Percentiles rank a stretch among this genome's conserved stretches.
Evolutionary conservation across 352 stramenopile genomes (phyloP).

Genomic region (Phytophthora pistaciae): DNA sequence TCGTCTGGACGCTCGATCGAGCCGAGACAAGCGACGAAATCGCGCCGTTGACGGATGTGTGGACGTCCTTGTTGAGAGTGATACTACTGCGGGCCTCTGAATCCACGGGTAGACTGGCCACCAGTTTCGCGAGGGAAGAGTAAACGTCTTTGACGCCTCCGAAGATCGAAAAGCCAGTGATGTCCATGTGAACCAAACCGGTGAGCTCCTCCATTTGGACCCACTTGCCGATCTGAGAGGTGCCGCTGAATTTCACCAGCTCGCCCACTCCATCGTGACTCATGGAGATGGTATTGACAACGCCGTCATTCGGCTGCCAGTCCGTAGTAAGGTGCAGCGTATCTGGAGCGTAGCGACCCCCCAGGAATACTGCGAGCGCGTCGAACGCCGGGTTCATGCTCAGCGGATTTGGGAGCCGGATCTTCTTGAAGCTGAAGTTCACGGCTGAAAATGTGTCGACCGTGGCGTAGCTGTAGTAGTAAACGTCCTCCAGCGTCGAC

Average conservation of each 20-base stretch:
- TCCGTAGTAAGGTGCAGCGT: conserved; percentile 28
- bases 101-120: conserved; percentile 33
- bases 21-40: conserved; percentile 13
- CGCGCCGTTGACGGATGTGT: conserved; percentile 1
- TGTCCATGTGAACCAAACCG: conserved; percentile 45
- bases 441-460: conserved; percentile 27
- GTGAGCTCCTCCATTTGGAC: conserved; percentile 43
- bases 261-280: conserved; percentile 37
- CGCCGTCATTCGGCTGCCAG: conserved; percentile 14
- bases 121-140: conserved; percentile 31
- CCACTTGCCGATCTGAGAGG: conserved; percentile 41
- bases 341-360: conserved; percentile 36
- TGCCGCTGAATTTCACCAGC: conserved; percentile 35
- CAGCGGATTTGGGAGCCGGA: conserved; percentile 29
- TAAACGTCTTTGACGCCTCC: conserved; percentile 44
- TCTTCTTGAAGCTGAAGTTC: conserved; percentile 33
- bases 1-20: conserved; percentile 8
- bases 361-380: conserved; percentile 24
- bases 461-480: conserved; percentile 48
- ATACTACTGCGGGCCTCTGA: conserved; percentile 9
- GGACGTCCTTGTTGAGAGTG: conserved; percentile 3
- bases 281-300: conserved; percentile 52
- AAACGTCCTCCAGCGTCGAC: conserved; percentile 40
- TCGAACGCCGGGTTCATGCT: conserved; percentile 38
- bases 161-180: conserved; percentile 47